Evolutionary conservation across 2,329 filamentous ascomycete species (phyloP), one percentile per base, ranked within the genome.

Genomic region (Ophiosphaerella herpotricha): DNA sequence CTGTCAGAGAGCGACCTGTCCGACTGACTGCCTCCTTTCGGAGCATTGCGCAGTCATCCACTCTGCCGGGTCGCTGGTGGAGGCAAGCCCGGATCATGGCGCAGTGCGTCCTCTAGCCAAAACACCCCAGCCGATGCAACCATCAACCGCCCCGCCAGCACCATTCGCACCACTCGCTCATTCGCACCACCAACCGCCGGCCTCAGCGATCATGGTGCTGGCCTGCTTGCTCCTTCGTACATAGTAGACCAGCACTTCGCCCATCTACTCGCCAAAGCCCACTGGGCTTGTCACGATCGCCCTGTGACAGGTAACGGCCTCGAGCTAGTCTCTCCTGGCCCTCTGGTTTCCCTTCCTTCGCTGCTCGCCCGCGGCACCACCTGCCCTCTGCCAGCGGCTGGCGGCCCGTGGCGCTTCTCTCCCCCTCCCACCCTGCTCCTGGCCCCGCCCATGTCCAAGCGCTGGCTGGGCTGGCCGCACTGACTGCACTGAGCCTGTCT

Each of bases 241-340:
- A 29, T 29, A 29, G 26, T 29, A 29, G 26, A 29, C 26, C 26
- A 29, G 48, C 47, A 51, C 43, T 40, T 47, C 50, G 43, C 38
- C 43, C 51, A 52, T 36, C 39, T 42, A 41, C 43, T 48, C 32
- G 48, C 50, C 45, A 34, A 51, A 37, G 54, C 57, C 52, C 50
- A 55, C 55, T 55, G 50, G 48, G 50, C 48, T 42, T 41, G 46
- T 58, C 51, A 47, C 53, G 46, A 42, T 60, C 54, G 51, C 49
- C 57, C 64, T 50, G 66, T 70, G 71, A 72, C 68, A 68, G 68
- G 55, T 68, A 71, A 69, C 68, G 65, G 67, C 51, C 49, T 57
- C 37, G 52, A 55, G 48, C 52, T 56, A 47, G 39, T 40, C 39
- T 52, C 39, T 50, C 45, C 46, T 43, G 48, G 50, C 44, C 54